Percentiles rank a stretch among this genome's conserved stretches.
phyloP scores from a whole-genome alignment of 495 filamentous ascomycete species.

The Rostrohypoxylon terebratum region DNA sequence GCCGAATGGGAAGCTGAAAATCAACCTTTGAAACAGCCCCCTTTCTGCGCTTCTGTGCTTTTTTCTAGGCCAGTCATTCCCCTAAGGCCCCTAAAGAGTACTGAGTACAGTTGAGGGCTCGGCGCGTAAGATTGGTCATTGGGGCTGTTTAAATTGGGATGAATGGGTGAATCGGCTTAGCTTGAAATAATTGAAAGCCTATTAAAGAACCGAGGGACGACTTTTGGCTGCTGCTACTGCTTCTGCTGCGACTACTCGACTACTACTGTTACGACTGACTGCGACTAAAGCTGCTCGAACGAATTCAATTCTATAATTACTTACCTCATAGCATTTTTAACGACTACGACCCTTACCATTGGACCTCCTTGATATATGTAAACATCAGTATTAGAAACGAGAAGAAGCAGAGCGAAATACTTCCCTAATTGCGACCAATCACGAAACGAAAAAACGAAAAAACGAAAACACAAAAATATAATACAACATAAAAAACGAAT shows the following conservation, averaged over 20 bases:
- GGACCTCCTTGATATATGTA: neutral
- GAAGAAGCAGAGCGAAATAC: neutral
- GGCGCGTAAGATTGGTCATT: slow-evolving; percentile 42
- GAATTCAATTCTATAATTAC: slow-evolving; percentile 11
- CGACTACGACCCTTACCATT: neutral
- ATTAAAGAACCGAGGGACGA: slow-evolving; percentile 33
- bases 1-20: slow-evolving; percentile 5
- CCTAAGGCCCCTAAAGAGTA: too few relatives aligned
- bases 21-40: neutral
- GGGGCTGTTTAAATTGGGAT: slow-evolving; percentile 26
- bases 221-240: neutral
- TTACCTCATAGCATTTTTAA: neutral
- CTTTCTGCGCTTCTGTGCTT: slow-evolving; percentile 5
- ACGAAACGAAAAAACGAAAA: neutral
- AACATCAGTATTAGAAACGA: neutral
- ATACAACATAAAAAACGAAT: neutral
- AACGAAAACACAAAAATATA: too few relatives aligned
- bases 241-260: neutral
- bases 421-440: neutral
- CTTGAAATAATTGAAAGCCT: slow-evolving; percentile 37
- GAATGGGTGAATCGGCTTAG: slow-evolving; percentile 33
- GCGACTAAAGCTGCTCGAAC: neutral
- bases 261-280: slow-evolving; percentile 6
- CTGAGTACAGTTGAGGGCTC: slow-evolving; percentile 14
- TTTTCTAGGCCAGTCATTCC: neutral